phyloP scores from a whole-genome alignment of 768 basidiomycete species.

The Lactarius quietus region DNA sequence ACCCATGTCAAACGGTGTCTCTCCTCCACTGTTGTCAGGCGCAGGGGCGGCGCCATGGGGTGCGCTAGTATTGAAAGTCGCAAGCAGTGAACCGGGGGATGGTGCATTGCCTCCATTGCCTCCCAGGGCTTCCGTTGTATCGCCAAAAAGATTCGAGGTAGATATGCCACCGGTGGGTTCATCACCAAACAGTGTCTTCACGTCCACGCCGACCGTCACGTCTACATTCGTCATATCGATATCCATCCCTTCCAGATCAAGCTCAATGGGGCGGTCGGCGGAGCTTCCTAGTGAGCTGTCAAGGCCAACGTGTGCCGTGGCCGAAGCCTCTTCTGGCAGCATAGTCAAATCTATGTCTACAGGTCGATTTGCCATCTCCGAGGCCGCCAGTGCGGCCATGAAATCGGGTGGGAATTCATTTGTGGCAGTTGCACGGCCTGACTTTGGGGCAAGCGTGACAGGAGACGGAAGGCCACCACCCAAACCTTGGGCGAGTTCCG shows the following conservation, averaged over 20 bases:
- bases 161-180: slow-evolving; percentile 30
- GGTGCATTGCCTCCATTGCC: slow-evolving; percentile 16
- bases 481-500: slow-evolving; percentile 55
- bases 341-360: slow-evolving; percentile 58
- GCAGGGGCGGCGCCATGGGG: slow-evolving; percentile 19
- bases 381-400: slow-evolving; percentile 50
- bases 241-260: slow-evolving; percentile 73
- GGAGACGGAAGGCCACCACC: slow-evolving; percentile 67
- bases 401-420: slow-evolving; percentile 52
- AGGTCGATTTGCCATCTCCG: slow-evolving; percentile 34
- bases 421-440: slow-evolving; percentile 51
- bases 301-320: slow-evolving; percentile 34
- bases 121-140: slow-evolving; percentile 12
- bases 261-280: slow-evolving; percentile 78
- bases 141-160: slow-evolving; percentile 29
- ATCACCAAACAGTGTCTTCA: slow-evolving; percentile 48
- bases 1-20: slow-evolving; percentile 45
- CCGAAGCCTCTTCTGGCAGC: slow-evolving; percentile 27
- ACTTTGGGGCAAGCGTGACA: slow-evolving; percentile 77
- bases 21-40: slow-evolving; percentile 21
- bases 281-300: slow-evolving; percentile 51
- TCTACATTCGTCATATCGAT: slow-evolving; percentile 47
- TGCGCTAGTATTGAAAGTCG: slow-evolving; percentile 11
- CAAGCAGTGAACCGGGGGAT: slow-evolving; percentile 28
- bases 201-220: slow-evolving; percentile 32